phyloP scores from a whole-genome alignment of 306 rosid species.

The Acacia acuminata region DNA sequence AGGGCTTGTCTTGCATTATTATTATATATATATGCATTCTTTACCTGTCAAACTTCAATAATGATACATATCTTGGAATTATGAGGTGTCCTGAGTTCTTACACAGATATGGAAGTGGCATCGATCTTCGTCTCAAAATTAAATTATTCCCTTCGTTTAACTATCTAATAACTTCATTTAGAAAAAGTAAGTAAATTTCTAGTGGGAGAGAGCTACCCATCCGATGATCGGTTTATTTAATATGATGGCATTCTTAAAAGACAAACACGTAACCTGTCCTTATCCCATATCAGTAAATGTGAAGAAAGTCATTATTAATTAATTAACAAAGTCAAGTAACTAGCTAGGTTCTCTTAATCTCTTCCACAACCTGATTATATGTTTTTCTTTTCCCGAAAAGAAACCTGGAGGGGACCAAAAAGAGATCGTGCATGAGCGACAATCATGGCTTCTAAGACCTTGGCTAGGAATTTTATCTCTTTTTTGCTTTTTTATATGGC shows the following conservation, averaged over 20 bases:
- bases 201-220: not conserved
- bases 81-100: conserved; percentile 31
- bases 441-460: conserved; percentile 29
- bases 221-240: not conserved
- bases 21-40: conserved; percentile 26
- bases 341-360: not conserved
- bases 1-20: conserved; percentile 41
- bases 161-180: not conserved
- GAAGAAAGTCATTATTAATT: conserved; percentile 12
- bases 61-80: conserved; percentile 40
- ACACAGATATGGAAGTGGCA: conserved; percentile 1
- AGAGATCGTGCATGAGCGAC: conserved; percentile 29
- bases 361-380: conserved; percentile 21
- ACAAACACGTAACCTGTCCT: conserved; percentile 35
- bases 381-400: not conserved
- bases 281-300: conserved; percentile 29
- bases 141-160: not conserved
- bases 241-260: conserved; percentile 3
- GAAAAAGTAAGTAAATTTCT: not conserved
- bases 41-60: conserved; percentile 51
- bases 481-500: conserved; percentile 30
- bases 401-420: conserved; percentile 31
- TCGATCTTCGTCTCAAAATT: not conserved
- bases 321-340: not conserved
- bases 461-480: not conserved